These are phyloP conservation scores for Taphrina deformans DNA, from an alignment of 1,139 yeast species.

Conservation along the genomic window DNA sequence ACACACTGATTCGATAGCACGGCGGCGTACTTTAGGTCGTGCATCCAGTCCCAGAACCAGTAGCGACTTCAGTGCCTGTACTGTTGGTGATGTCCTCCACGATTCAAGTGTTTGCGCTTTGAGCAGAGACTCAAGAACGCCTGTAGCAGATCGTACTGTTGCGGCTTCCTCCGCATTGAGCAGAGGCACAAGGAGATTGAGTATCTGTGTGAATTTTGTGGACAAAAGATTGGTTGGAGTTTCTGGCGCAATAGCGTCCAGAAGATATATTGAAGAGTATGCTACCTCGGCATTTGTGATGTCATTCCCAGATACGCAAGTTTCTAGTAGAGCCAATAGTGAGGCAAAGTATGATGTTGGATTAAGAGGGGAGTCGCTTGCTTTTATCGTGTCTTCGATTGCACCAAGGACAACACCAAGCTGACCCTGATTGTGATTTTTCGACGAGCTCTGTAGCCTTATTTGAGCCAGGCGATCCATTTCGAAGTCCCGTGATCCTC, in stretches of 20 bases:
- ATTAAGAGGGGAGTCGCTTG: constrained; percentile 59
- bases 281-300: constrained; percentile 65
- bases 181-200: constrained; percentile 78
- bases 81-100: constrained; percentile 60
- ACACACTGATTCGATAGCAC: constrained; percentile 84
- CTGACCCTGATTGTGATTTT: constrained; percentile 39
- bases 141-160: constrained; percentile 75
- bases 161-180: constrained; percentile 81
- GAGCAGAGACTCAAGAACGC: constrained; percentile 76
- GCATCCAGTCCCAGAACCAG: constrained; percentile 79
- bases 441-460: constrained; percentile 34
- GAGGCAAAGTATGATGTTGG: constrained; percentile 82
- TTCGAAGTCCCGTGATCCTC: background rate
- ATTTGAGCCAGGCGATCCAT: constrained; percentile 35
- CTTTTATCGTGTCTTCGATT: constrained; percentile 81
- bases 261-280: constrained; percentile 72
- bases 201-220: constrained; percentile 71
- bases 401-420: constrained; percentile 74
- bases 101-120: constrained; percentile 76
- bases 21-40: constrained; percentile 92
- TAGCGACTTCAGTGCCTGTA: constrained; percentile 74
- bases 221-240: constrained; percentile 68
- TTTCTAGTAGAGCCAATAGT: constrained; percentile 46
- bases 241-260: constrained; percentile 76
- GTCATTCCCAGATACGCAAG: constrained; percentile 49